Conservation (phyloP, 1,139 yeast species). For the Scheffersomyces stambukii region DNA sequence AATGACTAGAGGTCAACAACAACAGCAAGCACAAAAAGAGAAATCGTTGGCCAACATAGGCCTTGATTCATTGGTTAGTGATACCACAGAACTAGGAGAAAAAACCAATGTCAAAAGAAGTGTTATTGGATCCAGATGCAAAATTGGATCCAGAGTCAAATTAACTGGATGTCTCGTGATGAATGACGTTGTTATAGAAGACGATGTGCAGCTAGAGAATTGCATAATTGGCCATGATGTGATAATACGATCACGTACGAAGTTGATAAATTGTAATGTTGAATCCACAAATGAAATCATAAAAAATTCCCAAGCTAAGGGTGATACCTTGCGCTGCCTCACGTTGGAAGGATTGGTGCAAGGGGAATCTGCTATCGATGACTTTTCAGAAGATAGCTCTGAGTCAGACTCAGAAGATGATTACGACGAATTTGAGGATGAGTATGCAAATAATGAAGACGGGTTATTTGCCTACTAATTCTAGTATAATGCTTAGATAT, state of each 20-base stretch:
- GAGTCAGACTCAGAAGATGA: conserved; percentile 32
- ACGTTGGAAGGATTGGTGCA: conserved; percentile 50
- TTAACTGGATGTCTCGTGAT: conserved; percentile 81
- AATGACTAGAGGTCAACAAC: conserved; percentile 21
- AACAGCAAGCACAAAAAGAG: conserved; percentile 30
- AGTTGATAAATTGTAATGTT: conserved; percentile 73
- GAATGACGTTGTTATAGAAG: conserved; percentile 69
- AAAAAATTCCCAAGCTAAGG: conserved; percentile 63
- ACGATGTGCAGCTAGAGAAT: conserved; percentile 84
- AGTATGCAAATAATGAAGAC: conserved; percentile 48
- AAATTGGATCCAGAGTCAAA: conserved; percentile 80
- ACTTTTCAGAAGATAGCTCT: conserved; percentile 16
- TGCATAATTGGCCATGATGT: conserved; percentile 78
- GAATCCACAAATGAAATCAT: conserved; percentile 74
- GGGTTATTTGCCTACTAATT: conserved; percentile 38
- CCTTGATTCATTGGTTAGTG: conserved; percentile 75
- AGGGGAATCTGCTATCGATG: conserved; percentile 17
- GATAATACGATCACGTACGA: conserved; percentile 53
- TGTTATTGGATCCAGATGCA: conserved; percentile 73
- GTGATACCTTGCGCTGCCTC: conserved; percentile 73
- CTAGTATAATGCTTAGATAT: no score
- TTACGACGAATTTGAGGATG: conserved; percentile 30
- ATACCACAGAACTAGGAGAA: conserved; percentile 58
- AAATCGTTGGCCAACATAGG: conserved; percentile 80
- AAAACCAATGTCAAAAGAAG: conserved; percentile 79